phyloP scores from a whole-genome alignment of 2,329 filamentous ascomycete species.

The Penicillium corylophilum region DNA sequence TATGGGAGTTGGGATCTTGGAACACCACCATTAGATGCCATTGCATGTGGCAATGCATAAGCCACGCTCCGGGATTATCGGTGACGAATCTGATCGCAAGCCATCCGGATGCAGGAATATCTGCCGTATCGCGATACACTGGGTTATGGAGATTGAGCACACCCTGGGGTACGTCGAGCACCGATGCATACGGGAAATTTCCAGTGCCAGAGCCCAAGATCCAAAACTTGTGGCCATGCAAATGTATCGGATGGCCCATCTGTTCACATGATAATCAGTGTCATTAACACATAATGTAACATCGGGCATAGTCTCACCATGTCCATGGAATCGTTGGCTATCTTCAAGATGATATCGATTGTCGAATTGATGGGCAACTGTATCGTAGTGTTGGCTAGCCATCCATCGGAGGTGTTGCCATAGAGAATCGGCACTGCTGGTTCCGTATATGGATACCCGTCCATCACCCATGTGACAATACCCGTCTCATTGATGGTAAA shows the following conservation, averaged over 20 bases:
- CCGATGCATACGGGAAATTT: neutral
- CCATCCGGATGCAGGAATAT: neutral
- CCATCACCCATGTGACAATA: constrained; percentile 1
- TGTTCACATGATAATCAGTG: neutral
- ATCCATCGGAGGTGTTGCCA: constrained; percentile 12
- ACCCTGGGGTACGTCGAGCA: neutral
- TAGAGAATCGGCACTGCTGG: constrained; percentile 11
- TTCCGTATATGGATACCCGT: constrained; percentile 12
- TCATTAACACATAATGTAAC: neutral
- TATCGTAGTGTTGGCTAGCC: constrained; percentile 12
- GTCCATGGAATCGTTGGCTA: neutral
- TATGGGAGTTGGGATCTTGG: too few species aligned
- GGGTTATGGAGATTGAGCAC: neutral
- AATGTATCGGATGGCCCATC: neutral
- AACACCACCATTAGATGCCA: too few species aligned
- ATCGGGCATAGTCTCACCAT: neutral
- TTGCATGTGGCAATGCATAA: too few species aligned
- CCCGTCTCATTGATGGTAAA: neutral
- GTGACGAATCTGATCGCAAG: neutral
- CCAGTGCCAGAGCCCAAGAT: neutral
- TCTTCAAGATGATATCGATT: constrained; percentile 15
- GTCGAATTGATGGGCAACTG: constrained; percentile 12
- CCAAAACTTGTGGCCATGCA: neutral
- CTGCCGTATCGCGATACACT: neutral
- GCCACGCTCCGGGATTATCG: neutral